phyloP scores from a whole-genome alignment of 2,329 filamentous ascomycete species.

The Diaporthe sp. region DNA sequence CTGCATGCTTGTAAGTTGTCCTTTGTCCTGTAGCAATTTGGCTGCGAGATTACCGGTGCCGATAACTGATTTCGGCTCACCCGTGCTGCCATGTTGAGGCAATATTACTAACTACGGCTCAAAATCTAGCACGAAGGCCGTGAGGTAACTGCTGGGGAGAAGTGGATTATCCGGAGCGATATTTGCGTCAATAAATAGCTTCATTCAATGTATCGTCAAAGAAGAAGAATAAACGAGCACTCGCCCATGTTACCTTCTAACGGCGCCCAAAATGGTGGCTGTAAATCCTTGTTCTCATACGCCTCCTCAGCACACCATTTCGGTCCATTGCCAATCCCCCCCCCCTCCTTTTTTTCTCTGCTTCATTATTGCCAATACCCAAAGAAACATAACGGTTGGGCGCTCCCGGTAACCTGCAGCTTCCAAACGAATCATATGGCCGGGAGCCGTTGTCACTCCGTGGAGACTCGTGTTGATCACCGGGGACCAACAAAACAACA shows the following conservation, averaged over 20 bases:
- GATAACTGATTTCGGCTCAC: neutral
- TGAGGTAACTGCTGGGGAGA: conserved; percentile 74
- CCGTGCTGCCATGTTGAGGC: neutral
- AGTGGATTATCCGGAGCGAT: conserved; percentile 80
- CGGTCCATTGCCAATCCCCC: neutral
- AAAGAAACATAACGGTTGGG: too few relatives aligned
- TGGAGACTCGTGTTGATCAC: neutral
- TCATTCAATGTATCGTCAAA: neutral
- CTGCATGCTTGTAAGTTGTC: conserved; percentile 75
- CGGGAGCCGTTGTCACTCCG: neutral
- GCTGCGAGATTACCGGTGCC: neutral
- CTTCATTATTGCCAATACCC: neutral
- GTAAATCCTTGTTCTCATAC: neutral
- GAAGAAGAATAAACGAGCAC: neutral
- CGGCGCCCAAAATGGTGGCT: too few relatives aligned
- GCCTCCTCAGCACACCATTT: neutral
- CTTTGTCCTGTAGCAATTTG: neutral
- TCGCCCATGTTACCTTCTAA: neutral
- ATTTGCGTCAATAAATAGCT: conserved; percentile 63
- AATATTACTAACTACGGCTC: conserved; percentile 4
- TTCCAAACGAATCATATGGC: neutral
- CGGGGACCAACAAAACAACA: neutral
- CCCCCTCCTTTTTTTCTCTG: too few relatives aligned
- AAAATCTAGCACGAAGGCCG: conserved; percentile 68
- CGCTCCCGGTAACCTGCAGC: neutral